Evolutionary conservation across 352 stramenopile species (phyloP), one percentile per base, ranked within the genome.

Genomic region (Globisporangium cylindrosporum): DNA sequence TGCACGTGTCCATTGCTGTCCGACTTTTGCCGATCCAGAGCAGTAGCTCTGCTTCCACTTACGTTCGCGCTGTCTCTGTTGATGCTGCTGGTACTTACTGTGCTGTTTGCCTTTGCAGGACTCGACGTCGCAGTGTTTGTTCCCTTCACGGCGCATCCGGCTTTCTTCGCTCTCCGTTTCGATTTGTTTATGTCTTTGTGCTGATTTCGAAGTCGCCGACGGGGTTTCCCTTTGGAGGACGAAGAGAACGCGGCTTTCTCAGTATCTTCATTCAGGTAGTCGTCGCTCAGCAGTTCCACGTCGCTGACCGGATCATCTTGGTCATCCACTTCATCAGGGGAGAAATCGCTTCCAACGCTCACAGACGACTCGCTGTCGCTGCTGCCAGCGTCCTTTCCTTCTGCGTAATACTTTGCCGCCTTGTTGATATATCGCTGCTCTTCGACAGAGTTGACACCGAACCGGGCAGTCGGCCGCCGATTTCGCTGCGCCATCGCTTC

Each of bases 221-320:
- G 62, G 8, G 66, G 62, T 46, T 75, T 79, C 22, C 22, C 53
- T 25, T 75, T 80, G 4, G 60, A 12, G 8, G 43, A 63, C 1
- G 67, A 59, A 59, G 61, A 43, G 14, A 29, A 55, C 15, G 27
- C 1, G 12, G 57, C 14, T 43, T 69, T 3, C 66, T 51, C 69
- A n/a, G 72, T 63, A 22, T 83, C 71, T 48, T 65, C 80, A 49
- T 84, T 64, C 18, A 88, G 41, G 43, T 81, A 82, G 27, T 86
- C 80, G 29, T 87, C 80, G 43, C 77, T 86, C 18, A 89, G 72
- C 24, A 84, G 43, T 58, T 82, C 79, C 24, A 76, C 66, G 3
- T 67, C 66, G 32, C 66, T 60, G 24, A 51, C 29, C 14, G 60
- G 72, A 15, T 81, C 79, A 4, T 67, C 64, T 55, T 72, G 62